A percentile compares a stretch with the other conserved stretches of the same genome.
phyloP scores from a whole-genome alignment of 495 filamentous ascomycete species.

The Corynascus novoguineensis region DNA sequence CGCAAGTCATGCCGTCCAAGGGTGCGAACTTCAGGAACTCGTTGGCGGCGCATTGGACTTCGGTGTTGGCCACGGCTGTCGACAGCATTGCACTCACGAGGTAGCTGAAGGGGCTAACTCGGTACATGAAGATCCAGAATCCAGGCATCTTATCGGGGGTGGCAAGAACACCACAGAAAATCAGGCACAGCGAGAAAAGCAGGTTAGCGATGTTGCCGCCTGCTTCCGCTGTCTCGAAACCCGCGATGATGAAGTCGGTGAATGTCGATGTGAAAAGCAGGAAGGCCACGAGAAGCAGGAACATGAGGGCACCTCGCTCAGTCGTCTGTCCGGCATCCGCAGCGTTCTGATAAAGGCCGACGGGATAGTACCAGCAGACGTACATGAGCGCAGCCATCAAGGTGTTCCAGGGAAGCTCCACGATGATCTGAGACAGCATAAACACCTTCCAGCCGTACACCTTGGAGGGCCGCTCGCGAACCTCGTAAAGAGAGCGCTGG shows the following conservation, averaged over 20 bases:
- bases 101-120: slow-evolving; percentile 69
- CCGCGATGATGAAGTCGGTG: slow-evolving; percentile 62
- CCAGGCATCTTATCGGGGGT: slow-evolving; percentile 54
- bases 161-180: slow-evolving; percentile 73
- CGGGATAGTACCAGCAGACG: slow-evolving; percentile 75
- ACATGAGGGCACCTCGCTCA: slow-evolving; percentile 62
- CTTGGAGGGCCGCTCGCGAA: slow-evolving; percentile 77
- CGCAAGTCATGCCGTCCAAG: slow-evolving; percentile 49
- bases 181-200: slow-evolving; percentile 60
- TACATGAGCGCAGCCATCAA: slow-evolving; percentile 64
- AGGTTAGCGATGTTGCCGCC: slow-evolving; percentile 62
- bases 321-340: slow-evolving; percentile 48
- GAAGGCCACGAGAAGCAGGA: slow-evolving; percentile 59
- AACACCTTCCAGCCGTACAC: slow-evolving; percentile 80
- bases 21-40: slow-evolving; percentile 57
- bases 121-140: slow-evolving; percentile 88
- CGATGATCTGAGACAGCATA: slow-evolving; percentile 70
- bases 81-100: slow-evolving; percentile 61
- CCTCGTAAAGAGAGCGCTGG: slow-evolving; percentile 76
- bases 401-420: slow-evolving; percentile 71
- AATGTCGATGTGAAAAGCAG: slow-evolving; percentile 67
- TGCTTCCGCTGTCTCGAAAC: slow-evolving; percentile 59
- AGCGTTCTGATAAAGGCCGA: slow-evolving; percentile 70
- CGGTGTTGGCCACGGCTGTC: slow-evolving; percentile 53
- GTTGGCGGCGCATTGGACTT: slow-evolving; percentile 53